phyloP scores from a whole-genome alignment of 345 rosid species.

The Eucalyptus regnans region DNA sequence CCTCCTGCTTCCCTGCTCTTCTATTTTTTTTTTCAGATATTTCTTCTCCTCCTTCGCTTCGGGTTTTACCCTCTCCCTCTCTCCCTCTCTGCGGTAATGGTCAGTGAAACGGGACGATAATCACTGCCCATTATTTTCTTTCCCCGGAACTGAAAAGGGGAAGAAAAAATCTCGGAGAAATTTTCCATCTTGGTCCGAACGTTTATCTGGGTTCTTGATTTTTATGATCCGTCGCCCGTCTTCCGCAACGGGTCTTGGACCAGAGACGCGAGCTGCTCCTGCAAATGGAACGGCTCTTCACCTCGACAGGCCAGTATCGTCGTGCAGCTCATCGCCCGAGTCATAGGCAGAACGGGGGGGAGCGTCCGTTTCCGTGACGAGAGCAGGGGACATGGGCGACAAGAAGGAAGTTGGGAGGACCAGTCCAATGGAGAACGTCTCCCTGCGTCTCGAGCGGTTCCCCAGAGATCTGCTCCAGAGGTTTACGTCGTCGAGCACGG shows the following conservation, averaged over 20 bases:
- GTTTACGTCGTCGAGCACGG: conserved; percentile 18
- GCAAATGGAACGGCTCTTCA: neutral
- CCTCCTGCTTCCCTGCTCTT: neutral
- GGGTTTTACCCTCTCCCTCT: neutral
- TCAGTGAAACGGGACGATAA: neutral
- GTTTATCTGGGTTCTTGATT: neutral
- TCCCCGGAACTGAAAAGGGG: neutral
- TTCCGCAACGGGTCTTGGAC: neutral
- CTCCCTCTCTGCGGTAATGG: neutral
- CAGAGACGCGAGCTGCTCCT: neutral
- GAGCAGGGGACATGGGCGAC: neutral
- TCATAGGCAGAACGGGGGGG: neutral
- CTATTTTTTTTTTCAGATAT: neutral
- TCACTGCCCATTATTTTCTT: neutral
- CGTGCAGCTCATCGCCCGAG: neutral
- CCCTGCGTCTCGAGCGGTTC: neutral
- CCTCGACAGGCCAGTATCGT: neutral
- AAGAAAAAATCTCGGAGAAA: neutral
- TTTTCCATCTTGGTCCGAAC: neutral
- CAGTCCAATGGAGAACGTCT: neutral
- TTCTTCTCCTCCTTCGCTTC: neutral
- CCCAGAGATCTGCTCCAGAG: conserved; percentile 55
- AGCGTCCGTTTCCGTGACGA: neutral
- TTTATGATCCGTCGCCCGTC: neutral
- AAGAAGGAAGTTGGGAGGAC: neutral